Evolutionary conservation across 306 rosid genomes (phyloP).

Genomic region (Acmispon strigosus): DNA sequence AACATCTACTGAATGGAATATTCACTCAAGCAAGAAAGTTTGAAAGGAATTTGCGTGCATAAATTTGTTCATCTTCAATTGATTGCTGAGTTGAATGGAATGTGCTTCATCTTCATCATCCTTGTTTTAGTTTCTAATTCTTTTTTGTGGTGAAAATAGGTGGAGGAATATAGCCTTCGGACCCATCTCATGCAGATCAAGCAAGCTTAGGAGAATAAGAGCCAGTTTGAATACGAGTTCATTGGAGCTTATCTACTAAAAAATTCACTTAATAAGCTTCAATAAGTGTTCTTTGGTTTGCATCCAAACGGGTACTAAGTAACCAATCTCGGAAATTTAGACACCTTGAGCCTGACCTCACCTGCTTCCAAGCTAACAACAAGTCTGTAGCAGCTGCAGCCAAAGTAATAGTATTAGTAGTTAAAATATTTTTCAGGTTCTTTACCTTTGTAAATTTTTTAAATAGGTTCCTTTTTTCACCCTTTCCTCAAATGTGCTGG

Average conservation of each 20-base stretch:
- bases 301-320: too few species aligned
- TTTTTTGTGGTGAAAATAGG: slow-evolving; percentile 44
- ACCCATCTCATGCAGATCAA: slow-evolving; percentile 71
- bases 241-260: too few species aligned
- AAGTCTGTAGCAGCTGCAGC: slow-evolving; percentile 29
- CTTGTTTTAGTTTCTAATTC: slow-evolving; percentile 11
- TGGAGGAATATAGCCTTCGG: slow-evolving; percentile 75
- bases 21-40: too few species aligned
- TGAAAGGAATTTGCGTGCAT: too few species aligned
- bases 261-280: too few species aligned
- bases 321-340: slow-evolving; percentile 35
- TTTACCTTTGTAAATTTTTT: slow-evolving; percentile 41
- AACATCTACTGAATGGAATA: too few species aligned
- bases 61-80: too few species aligned
- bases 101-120: neutral
- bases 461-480: slow-evolving; percentile 3
- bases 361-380: slow-evolving; percentile 41
- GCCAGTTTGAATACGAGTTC: too few species aligned
- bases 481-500: slow-evolving; percentile 17
- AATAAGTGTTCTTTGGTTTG: too few species aligned
- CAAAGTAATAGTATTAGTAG: slow-evolving; percentile 23
- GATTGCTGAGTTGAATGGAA: neutral
- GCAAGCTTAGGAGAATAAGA: slow-evolving; percentile 45
- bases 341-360: slow-evolving; percentile 36
- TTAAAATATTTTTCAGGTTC: slow-evolving; percentile 18